Base-by-base conservation (phyloP, 2,329 filamentous ascomycete species). In the Pseudogymnoascus sp. region DNA sequence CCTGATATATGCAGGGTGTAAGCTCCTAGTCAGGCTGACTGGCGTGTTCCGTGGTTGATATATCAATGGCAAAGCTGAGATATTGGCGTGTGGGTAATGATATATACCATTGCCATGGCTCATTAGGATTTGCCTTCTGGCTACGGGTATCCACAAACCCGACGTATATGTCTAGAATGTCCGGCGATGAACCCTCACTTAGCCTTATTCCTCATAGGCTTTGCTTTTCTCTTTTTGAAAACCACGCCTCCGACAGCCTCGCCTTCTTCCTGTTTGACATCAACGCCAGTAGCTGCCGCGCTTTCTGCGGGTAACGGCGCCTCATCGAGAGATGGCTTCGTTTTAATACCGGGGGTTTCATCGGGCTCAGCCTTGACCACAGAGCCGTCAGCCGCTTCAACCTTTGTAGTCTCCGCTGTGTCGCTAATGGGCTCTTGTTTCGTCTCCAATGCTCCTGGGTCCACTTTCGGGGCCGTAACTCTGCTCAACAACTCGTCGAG, bases 211-310 rank as follows among this genome's bases (percentile, higher is more conserved):
- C 85, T 80, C 36, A 86, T 78, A 59, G 80, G 82, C 77, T 86
- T 88, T 12, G 84, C 79, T 70, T 91, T 93, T 61, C 89, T 79
- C 76, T 92, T 92, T 76, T 92, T 93, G 75, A 93, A 94, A 2
- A 91, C 77, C 1, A 91, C 80, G 2, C 82, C 78, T 9, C 77
- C 70, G 2, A 72, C 66, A 8, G 67, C 69, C 35, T 65, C 64
- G 9, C 65, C 66, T 69, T 64, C 55, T 67, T 68, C 67, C 67
- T 73, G 29, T 66, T 72, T 67, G 68, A 67, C 36, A 64, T 66
- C 15, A 66, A 64, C 68, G 1, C 72, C 69, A 10, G 72, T 12
- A 80, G 73, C 62, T 90, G 72, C 12, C 82, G 80, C 70, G 27
- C 88, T 87, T 12, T 76, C 77, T 37, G 10, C 31, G 15, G n/a